Evolutionary conservation across 805 yeast species (phyloP).

Genomic region (Kazachstania africana): DNA sequence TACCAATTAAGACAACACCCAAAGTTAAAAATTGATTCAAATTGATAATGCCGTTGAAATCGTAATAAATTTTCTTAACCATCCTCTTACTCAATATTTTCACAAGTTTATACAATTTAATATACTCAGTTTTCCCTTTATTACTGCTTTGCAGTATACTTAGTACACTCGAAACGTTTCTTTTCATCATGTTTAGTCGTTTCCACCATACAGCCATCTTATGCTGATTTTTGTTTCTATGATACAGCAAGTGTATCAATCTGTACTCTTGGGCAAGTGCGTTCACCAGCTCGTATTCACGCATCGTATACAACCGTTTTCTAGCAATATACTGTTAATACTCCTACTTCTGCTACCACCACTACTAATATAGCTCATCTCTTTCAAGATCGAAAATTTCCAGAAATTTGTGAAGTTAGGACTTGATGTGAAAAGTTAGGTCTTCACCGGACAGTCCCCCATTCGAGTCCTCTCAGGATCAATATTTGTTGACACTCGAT

Average conservation of each 20-base stretch:
- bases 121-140: background rate
- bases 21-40: constrained; percentile 67
- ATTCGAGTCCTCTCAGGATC: no score
- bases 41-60: constrained; percentile 56
- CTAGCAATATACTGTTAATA: no score
- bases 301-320: no score
- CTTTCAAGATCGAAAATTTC: no score
- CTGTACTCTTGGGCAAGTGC: constrained; percentile 37
- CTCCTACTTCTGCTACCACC: no score
- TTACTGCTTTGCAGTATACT: background rate
- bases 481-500: no score
- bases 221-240: constrained; percentile 70
- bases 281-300: no score
- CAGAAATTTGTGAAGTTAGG: no score
- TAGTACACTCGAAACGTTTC: constrained; percentile 25
- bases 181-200: constrained; percentile 48
- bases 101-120: constrained; percentile 7
- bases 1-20: constrained; percentile 59
- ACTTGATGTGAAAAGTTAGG: no score
- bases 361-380: no score
- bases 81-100: constrained; percentile 25
- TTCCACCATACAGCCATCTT: constrained; percentile 68
- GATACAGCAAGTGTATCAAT: constrained; percentile 51
- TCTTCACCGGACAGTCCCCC: no score
- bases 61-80: constrained; percentile 41